Conservation (phyloP, 139 green algal genomes). For the Spirogloea muscicola region DNA sequence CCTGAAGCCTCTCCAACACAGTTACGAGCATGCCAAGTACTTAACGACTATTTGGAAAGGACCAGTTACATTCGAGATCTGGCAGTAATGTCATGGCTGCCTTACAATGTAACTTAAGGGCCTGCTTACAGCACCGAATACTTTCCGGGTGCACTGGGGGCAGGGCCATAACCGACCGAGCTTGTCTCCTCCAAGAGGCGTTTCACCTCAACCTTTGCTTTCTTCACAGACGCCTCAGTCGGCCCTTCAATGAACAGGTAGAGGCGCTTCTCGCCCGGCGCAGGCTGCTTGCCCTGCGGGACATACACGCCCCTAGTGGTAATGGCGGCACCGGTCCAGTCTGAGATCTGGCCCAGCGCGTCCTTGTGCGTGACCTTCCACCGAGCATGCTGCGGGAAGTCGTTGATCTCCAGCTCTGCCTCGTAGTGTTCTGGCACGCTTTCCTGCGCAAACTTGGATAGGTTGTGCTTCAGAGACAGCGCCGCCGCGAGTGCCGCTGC, state of each 20-base stretch:
- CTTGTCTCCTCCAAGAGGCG: slow-evolving; percentile 35
- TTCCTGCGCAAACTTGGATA: slow-evolving; percentile 35
- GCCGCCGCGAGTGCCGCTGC: slow-evolving; percentile 46
- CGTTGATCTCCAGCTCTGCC: slow-evolving; percentile 96
- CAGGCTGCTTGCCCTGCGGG: slow-evolving; percentile 51
- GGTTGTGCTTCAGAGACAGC: slow-evolving; percentile 45
- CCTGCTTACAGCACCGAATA: slow-evolving; percentile 27
- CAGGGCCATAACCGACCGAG: not conserved
- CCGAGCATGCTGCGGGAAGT: slow-evolving; percentile 91
- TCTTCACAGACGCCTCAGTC: slow-evolving; percentile 44
- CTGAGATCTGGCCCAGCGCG: slow-evolving; percentile 72
- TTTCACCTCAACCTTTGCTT: slow-evolving; percentile 47
- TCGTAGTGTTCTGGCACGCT: slow-evolving; percentile 64
- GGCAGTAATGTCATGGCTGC: no score
- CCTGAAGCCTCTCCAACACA: no score
- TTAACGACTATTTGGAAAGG: no score
- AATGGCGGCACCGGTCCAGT: slow-evolving; percentile 81
- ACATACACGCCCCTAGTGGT: slow-evolving; percentile 76
- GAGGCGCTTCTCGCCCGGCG: slow-evolving; percentile 85
- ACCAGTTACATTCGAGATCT: no score
- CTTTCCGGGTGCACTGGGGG: slow-evolving; percentile 29
- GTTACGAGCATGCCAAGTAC: no score
- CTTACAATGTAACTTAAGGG: not conserved
- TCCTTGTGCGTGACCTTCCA: slow-evolving; percentile 91
- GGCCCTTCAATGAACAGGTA: slow-evolving; percentile 86